Base-by-base conservation (phyloP, 805 yeast species). In the Sugiyamaella smithiae region DNA sequence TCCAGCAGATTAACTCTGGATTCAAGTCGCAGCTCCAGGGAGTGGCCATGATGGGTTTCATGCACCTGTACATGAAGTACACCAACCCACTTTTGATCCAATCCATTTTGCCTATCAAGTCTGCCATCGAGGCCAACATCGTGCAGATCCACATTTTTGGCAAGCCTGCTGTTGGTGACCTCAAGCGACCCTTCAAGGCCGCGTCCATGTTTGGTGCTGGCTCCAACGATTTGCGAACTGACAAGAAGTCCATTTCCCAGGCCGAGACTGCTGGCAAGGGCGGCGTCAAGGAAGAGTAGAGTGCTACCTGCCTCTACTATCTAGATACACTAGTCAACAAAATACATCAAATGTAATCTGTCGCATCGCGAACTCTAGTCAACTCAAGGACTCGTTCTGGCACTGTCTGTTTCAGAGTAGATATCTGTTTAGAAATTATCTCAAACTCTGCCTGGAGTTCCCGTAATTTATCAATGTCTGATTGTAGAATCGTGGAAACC, bases 71-170 rank as follows among this genome's bases (percentile, higher is more conserved):
- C 81, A 81, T 93, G 95, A 85, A 88, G 72, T 93, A 88, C 78
- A 89, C 97, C 69, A 89, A 93, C 73, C 99, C 99, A 52, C 79
- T 93, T 67, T 82, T 93, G 59, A 85, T 91, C 89, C 98, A 93
- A 75, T 82, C 90, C 56, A 80, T 93, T 60, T 80, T 95, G 46
- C 91, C 97, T 45, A 73, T 93, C 62, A 93, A 93, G 80, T 74
- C 86, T 59, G 96, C 95, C 41, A 71, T 88, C 49, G 98, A 93
- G 74, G 73, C 87, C 63, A 89, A 89, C 73, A 81, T 88, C 58
- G 96, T 91, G 61, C 82, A 88, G 76, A 88, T 93, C 69, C 96
- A 93, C 69, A 64, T 93, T 50, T 86, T 86, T 61, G 89, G 89
- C 58, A 73, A 78, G 62, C 78, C 90, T 33, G 93, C 97, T 22